These are phyloP conservation scores for Kwoniella shandongensis DNA, from an alignment of 768 basidiomycete genomes.

Conservation along the genomic window DNA sequence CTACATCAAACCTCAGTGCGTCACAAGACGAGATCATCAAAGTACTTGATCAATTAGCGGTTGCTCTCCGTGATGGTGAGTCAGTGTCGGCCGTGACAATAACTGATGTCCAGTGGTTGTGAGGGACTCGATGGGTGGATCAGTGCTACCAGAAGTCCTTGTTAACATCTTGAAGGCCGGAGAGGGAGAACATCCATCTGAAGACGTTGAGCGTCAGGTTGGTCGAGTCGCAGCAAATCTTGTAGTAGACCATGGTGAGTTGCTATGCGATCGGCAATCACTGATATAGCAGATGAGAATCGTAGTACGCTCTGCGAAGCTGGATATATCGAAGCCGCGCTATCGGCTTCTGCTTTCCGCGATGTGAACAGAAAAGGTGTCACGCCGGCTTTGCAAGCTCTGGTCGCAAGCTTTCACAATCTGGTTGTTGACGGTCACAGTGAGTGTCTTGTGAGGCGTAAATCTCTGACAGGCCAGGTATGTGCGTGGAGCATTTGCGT, in stretches of 20 bases:
- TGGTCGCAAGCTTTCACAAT: slow-evolving; percentile 22
- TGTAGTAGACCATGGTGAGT: slow-evolving; percentile 15
- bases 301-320: slow-evolving; percentile 2
- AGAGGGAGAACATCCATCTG: background rate
- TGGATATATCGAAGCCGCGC: slow-evolving; percentile 12
- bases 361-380: background rate
- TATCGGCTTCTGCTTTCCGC: background rate
- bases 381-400: background rate
- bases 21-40: background rate
- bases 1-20: too few relatives aligned
- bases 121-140: background rate
- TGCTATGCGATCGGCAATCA: background rate
- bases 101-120: background rate
- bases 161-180: background rate
- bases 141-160: slow-evolving; percentile 10
- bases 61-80: slow-evolving; percentile 14
- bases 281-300: slow-evolving; percentile 13
- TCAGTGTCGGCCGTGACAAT: background rate
- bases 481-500: too few relatives aligned
- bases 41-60: slow-evolving; percentile 7
- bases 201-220: slow-evolving; percentile 5
- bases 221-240: slow-evolving; percentile 22
- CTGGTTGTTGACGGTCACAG: slow-evolving; percentile 11
- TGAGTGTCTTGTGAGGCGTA: slow-evolving; percentile 2
- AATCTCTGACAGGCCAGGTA: too few relatives aligned